Percentiles rank a stretch among this genome's conserved stretches.
These are phyloP conservation scores for Podila epigama DNA, from an alignment of 192 early-diverging fungal species.

Conservation along the genomic window DNA sequence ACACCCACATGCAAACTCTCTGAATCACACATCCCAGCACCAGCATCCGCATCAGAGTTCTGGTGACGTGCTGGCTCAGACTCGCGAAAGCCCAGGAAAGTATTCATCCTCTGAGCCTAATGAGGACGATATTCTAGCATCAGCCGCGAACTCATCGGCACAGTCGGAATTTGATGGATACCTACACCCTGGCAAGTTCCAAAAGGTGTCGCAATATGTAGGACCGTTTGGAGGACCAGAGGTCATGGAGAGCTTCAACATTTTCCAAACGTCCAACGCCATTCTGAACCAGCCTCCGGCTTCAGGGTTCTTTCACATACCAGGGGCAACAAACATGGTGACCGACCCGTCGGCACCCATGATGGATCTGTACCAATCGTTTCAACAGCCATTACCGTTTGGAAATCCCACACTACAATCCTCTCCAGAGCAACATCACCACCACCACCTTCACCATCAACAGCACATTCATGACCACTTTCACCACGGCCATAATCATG, in stretches of 20 bases:
- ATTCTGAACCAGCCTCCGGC: slow-evolving; percentile 26
- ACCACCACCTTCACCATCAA: neutral
- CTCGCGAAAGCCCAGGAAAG: neutral
- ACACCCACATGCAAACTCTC: too few species aligned
- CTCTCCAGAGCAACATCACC: neutral
- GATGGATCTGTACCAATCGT: slow-evolving; percentile 8
- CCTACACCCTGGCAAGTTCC: slow-evolving; percentile 26
- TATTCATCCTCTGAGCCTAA: neutral
- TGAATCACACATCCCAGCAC: too few species aligned
- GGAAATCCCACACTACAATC: neutral
- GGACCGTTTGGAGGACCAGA: slow-evolving; percentile 36
- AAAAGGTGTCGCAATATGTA: slow-evolving; percentile 39
- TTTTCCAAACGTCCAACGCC: slow-evolving; percentile 29
- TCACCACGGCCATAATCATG: neutral
- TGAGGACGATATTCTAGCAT: neutral
- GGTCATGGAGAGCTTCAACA: slow-evolving; percentile 35
- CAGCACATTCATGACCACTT: neutral
- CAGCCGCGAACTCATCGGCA: neutral
- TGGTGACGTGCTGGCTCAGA: too few species aligned
- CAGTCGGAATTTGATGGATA: neutral
- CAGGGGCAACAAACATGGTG: neutral
- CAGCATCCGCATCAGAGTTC: neutral
- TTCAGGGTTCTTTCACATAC: neutral
- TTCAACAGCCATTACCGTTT: neutral
- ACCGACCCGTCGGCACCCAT: neutral